phyloP scores from a whole-genome alignment of 352 stramenopile genomes.

The Phytophthora capsici region DNA sequence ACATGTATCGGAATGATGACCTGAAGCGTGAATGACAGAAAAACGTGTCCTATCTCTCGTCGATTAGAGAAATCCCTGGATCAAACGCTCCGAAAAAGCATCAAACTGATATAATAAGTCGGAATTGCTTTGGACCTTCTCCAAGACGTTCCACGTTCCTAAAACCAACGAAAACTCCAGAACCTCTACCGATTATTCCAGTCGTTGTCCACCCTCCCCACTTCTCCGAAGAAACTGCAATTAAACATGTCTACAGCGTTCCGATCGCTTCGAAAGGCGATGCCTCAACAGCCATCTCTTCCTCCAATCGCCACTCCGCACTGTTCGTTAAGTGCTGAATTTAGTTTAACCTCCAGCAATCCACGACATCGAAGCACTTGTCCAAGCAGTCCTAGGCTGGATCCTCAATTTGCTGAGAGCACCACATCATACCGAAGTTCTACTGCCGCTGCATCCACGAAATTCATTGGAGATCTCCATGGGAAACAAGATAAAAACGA shows the following conservation, averaged over 20 bases:
- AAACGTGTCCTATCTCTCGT: constrained; percentile 74
- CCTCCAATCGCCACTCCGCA: constrained; percentile 54
- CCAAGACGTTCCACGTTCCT: constrained; percentile 29
- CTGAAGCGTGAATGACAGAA: constrained; percentile 69
- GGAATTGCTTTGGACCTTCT: constrained; percentile 24
- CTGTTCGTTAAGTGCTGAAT: constrained; percentile 15
- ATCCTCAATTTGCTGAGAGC: constrained; percentile 11
- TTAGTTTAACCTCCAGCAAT: constrained; percentile 3
- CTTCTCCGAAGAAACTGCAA: constrained; percentile 54
- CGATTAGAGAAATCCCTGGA: constrained; percentile 72
- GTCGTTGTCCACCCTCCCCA: constrained; percentile 49
- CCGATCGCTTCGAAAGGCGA: constrained; percentile 70
- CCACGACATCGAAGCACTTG: constrained; percentile 19
- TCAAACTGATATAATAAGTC: constrained; percentile 16
- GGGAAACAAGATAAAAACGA: constrained; percentile 27
- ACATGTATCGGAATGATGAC: constrained; percentile 63
- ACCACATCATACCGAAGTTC: constrained; percentile 14
- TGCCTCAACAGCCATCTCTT: constrained; percentile 68
- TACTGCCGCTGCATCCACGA: constrained; percentile 18
- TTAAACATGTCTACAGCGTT: constrained; percentile 71
- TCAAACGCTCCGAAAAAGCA: background rate
- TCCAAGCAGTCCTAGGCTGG: background rate
- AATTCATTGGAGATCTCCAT: constrained; percentile 48
- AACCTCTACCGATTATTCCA: constrained; percentile 38
- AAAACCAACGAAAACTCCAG: constrained; percentile 5